phyloP scores from a whole-genome alignment of 305 asterid genomes.

The Solanum chacoense region DNA sequence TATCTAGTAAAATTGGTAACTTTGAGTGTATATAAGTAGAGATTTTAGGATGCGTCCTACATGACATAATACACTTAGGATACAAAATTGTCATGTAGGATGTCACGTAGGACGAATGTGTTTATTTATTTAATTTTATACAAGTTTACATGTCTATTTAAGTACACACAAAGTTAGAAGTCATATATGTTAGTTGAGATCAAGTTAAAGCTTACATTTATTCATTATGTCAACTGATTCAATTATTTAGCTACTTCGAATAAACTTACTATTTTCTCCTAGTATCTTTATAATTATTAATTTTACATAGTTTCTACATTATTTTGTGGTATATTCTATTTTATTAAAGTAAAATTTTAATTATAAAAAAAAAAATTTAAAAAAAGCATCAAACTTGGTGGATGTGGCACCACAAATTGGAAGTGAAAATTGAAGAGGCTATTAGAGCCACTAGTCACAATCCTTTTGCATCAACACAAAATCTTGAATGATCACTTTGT shows the following conservation, averaged over 20 bases:
- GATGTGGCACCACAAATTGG: constrained; percentile 32
- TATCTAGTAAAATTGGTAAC: too few relatives aligned
- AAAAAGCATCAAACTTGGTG: background rate
- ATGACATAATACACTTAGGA: background rate
- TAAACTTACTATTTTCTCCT: too few relatives aligned
- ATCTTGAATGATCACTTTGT: background rate
- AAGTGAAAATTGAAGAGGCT: constrained; percentile 4
- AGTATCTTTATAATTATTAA: too few relatives aligned
- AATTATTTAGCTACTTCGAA: too few relatives aligned
- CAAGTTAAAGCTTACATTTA: too few relatives aligned
- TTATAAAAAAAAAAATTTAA: too few relatives aligned
- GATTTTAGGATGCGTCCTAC: too few relatives aligned
- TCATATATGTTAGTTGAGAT: background rate
- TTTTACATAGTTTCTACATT: background rate
- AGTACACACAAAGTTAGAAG: background rate
- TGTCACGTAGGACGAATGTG: rapidly evolving
- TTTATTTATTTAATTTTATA: too few relatives aligned
- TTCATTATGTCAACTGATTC: too few relatives aligned
- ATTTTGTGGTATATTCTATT: background rate
- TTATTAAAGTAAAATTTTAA: background rate
- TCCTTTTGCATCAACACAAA: background rate
- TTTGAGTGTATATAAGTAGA: too few relatives aligned
- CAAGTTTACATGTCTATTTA: too few relatives aligned
- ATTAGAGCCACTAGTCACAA: constrained; percentile 44
- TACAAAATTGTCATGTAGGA: background rate